These are phyloP conservation scores for Pleodorina starrii DNA, from an alignment of 139 green algal species.

Conservation along the genomic window DNA sequence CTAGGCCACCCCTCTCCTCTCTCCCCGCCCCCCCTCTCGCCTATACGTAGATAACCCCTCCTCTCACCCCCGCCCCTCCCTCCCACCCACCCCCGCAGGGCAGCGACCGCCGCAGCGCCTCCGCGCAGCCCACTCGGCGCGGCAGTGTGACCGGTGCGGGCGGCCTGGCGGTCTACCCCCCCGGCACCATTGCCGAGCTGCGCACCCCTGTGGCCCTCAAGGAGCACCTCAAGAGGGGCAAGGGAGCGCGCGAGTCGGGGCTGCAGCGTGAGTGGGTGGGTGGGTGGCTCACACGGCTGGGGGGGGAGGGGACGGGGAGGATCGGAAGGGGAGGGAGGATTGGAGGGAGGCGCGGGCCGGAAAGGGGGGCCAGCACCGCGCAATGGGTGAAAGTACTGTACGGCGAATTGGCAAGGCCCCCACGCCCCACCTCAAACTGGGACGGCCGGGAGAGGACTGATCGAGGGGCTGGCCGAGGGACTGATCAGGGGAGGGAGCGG, in stretches of 20 bases:
- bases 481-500: no score
- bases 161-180: background rate
- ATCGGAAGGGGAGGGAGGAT: background rate
- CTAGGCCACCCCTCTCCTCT: no score
- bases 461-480: no score
- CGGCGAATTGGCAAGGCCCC: no score
- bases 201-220: slow-evolving; percentile 42
- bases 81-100: no score
- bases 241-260: background rate
- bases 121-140: background rate
- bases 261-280: slow-evolving; percentile 4
- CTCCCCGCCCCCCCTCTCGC: no score
- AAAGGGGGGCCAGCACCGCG: no score
- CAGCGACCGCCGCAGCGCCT: background rate
- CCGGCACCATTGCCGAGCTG: slow-evolving; percentile 23
- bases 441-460: no score
- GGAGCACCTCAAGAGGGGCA: slow-evolving; percentile 45
- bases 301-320: background rate
- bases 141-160: background rate
- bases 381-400: no score
- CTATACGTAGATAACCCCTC: no score
- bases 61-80: no score
- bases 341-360: background rate
- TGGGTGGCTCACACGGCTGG: background rate
- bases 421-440: no score